A percentile compares a stretch with the other conserved stretches of the same genome.
Evolutionary conservation across 2,329 filamentous ascomycete genomes (phyloP).

Genomic region (Calonectria pseudoreteaudii): DNA sequence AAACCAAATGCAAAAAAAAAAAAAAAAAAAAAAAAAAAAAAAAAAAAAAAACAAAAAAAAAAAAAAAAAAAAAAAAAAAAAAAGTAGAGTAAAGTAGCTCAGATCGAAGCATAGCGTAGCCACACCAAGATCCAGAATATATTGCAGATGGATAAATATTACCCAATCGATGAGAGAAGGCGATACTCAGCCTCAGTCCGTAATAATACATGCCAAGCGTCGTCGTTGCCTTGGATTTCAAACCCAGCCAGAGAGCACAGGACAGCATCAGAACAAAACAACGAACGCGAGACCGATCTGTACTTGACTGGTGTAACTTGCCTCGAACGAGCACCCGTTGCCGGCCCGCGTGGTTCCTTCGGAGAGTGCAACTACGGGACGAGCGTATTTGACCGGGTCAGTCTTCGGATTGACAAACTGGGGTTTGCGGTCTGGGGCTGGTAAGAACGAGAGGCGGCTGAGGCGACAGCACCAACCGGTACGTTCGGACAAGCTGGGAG

Average conservation of each 20-base stretch:
- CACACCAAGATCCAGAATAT: constrained; percentile 34
- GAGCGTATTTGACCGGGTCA: constrained; percentile 31
- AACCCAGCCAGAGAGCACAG: constrained; percentile 10
- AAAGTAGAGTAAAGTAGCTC: constrained; percentile 32
- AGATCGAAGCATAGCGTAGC: constrained; percentile 35
- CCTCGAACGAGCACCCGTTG: constrained; percentile 28
- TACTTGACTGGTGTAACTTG: background rate
- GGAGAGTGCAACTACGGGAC: constrained; percentile 41
- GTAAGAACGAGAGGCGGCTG: background rate
- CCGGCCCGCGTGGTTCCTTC: constrained; percentile 37
- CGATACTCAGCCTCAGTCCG: constrained; percentile 28
- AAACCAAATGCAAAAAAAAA: constrained; percentile 24
- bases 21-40: constrained; percentile 30
- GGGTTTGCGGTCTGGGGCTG: constrained; percentile 19
- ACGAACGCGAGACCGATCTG: background rate
- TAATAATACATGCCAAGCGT: constrained; percentile 23
- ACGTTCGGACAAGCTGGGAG: constrained; percentile 22
- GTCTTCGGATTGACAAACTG: constrained; percentile 20
- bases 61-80: constrained; percentile 36
- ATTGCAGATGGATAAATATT: constrained; percentile 26
- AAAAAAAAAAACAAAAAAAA: constrained; percentile 36
- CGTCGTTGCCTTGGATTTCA: background rate
- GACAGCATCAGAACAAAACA: background rate
- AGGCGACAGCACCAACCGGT: constrained; percentile 23
- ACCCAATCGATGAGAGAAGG: constrained; percentile 39